Percentiles rank a stretch among this genome's conserved stretches.
These are phyloP conservation scores for Kurtzmaniella quercitrusa DNA, from an alignment of 1,139 yeast genomes.

Conservation along the genomic window DNA sequence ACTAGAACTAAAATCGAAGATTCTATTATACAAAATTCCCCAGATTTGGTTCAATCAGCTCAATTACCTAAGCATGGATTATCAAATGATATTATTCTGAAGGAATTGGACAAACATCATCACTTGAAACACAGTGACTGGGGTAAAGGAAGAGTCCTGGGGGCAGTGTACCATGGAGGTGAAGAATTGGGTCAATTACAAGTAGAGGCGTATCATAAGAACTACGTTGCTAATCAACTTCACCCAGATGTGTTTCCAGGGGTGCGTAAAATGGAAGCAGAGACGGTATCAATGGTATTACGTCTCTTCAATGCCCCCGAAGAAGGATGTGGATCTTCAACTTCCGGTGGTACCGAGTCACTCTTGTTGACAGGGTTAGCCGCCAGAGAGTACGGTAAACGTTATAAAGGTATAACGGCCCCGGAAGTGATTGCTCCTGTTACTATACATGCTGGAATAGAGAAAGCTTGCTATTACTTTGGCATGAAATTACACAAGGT, in stretches of 20 bases:
- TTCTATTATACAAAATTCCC: conserved; percentile 51
- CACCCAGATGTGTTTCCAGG: conserved; percentile 98
- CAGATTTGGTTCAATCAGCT: conserved; percentile 42
- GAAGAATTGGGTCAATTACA: conserved; percentile 67
- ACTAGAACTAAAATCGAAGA: conserved; percentile 49
- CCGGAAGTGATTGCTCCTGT: conserved; percentile 91
- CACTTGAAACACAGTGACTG: conserved; percentile 67
- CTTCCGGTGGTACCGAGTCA: conserved; percentile 98
- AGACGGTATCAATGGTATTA: conserved; percentile 88
- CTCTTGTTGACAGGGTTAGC: conserved; percentile 79
- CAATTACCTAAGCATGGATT: conserved; percentile 59
- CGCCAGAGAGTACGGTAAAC: conserved; percentile 66
- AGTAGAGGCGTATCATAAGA: conserved; percentile 68
- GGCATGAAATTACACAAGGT: conserved; percentile 83
- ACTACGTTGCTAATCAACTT: conserved; percentile 85
- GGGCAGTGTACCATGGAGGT: conserved; percentile 97
- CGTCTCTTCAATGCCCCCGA: conserved; percentile 72
- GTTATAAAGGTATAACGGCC: conserved; percentile 53
- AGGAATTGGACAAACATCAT: conserved; percentile 47
- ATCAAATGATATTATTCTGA: conserved; percentile 34
- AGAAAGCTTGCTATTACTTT: conserved; percentile 89
- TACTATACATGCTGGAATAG: conserved; percentile 93
- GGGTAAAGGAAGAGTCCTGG: conserved; percentile 82
- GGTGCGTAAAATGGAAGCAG: conserved; percentile 93
- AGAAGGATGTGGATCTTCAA: conserved; percentile 79